These are phyloP conservation scores for Cucurbita argyrosperma DNA, from an alignment of 306 rosid species.

Conservation along the genomic window DNA sequence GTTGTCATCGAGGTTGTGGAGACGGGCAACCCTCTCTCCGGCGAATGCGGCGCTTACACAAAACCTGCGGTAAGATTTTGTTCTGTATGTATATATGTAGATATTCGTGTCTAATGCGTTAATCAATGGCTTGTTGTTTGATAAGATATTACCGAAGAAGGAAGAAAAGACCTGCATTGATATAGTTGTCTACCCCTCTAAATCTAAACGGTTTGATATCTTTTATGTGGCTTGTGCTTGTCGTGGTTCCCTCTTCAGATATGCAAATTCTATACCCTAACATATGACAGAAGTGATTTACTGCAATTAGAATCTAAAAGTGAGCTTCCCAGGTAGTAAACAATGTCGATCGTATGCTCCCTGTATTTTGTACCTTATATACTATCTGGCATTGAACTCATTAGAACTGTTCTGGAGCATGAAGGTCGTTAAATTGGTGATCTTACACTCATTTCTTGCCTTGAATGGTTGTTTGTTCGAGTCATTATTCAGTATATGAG, in stretches of 20 bases:
- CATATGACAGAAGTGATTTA: background rate
- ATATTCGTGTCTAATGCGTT: background rate
- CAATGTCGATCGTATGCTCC: background rate
- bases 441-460: background rate
- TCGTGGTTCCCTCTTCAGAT: background rate
- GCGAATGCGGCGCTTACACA: slow-evolving; percentile 54
- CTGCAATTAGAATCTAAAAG: background rate
- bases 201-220: background rate
- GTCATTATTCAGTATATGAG: background rate
- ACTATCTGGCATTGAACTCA: background rate
- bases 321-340: background rate
- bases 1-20: slow-evolving; percentile 61
- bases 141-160: slow-evolving; percentile 4
- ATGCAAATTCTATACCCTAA: background rate
- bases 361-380: background rate
- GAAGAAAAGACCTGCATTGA: background rate
- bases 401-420: background rate
- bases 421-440: background rate
- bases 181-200: background rate
- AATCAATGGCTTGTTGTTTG: slow-evolving; percentile 1
- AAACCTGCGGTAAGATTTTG: slow-evolving; percentile 58
- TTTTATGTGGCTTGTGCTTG: background rate
- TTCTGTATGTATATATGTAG: background rate
- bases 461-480: background rate
- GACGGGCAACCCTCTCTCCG: slow-evolving; percentile 32